These are phyloP conservation scores for Populus hybrid DNA, from an alignment of 441 rosid species.

Conservation along the genomic window DNA sequence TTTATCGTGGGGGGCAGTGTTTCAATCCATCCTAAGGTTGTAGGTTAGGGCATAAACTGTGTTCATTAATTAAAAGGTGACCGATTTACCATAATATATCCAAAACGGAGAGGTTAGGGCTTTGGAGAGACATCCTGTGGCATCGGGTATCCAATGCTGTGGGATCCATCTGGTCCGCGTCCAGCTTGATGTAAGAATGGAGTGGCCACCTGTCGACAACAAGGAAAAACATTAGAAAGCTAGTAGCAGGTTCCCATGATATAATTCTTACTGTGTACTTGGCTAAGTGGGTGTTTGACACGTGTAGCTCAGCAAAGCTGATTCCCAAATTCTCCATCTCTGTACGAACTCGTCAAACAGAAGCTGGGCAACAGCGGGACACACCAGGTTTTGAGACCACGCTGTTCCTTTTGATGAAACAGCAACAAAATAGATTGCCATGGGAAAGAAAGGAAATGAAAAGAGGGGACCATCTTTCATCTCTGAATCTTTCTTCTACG, in stretches of 20 bases:
- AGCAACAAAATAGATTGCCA: slow-evolving; percentile 25
- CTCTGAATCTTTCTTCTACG: not conserved
- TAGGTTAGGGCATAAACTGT: not conserved
- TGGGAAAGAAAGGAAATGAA: not conserved
- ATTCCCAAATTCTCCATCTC: slow-evolving; percentile 7
- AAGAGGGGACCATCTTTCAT: slow-evolving; percentile 26
- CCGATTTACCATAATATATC: not conserved
- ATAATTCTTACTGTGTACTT: slow-evolving; percentile 12
- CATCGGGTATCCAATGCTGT: slow-evolving; percentile 7
- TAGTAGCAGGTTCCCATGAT: slow-evolving; percentile 10
- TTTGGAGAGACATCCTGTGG: not conserved
- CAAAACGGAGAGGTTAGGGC: not conserved
- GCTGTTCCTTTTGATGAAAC: slow-evolving; percentile 59
- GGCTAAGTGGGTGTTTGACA: slow-evolving; percentile 31
- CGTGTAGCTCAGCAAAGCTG: slow-evolving; percentile 27
- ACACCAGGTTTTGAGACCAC: slow-evolving; percentile 21
- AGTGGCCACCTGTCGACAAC: not conserved
- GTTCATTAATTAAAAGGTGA: not conserved
- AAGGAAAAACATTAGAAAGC: not conserved
- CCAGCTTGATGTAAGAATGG: not conserved
- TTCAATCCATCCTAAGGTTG: not conserved
- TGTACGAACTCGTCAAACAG: slow-evolving; percentile 20
- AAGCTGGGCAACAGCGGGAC: slow-evolving; percentile 23
- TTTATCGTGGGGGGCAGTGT: not conserved
- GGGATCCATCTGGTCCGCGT: not conserved